phyloP scores from a whole-genome alignment of 2,329 filamentous ascomycete species.

The Exophiala calicioides region DNA sequence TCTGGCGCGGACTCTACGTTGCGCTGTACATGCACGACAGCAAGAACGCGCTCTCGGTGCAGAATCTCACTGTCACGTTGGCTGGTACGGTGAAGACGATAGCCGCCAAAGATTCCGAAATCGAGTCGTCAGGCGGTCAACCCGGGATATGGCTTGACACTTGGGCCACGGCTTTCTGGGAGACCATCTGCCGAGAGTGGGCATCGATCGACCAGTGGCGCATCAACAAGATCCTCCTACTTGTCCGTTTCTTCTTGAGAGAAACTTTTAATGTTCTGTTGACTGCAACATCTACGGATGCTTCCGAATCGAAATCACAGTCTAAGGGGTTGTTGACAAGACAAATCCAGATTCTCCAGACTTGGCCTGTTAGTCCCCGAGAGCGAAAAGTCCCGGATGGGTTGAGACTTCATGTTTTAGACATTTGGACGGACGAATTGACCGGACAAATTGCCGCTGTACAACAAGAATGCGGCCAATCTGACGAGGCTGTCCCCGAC shows the following conservation, averaged over 20 bases:
- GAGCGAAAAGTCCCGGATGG: constrained; percentile 71
- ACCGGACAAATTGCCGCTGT: constrained; percentile 12
- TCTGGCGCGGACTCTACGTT: constrained; percentile 32
- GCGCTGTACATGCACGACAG: constrained; percentile 33
- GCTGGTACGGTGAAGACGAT: constrained; percentile 22
- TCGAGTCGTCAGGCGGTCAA: too few species aligned
- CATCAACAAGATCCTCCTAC: constrained; percentile 89
- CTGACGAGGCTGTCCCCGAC: constrained; percentile 2
- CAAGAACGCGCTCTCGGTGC: constrained; percentile 28
- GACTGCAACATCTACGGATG: constrained; percentile 21
- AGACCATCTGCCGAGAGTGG: constrained; percentile 69
- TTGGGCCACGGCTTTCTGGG: constrained; percentile 62
- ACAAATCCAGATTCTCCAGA: constrained; percentile 15
- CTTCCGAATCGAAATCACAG: constrained; percentile 12
- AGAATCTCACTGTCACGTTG: constrained; percentile 27
- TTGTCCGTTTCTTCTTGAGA: constrained; percentile 64
- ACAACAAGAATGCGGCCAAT: constrained; percentile 7
- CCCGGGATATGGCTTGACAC: constrained; percentile 24
- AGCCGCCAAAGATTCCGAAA: constrained; percentile 20
- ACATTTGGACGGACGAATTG: constrained; percentile 89
- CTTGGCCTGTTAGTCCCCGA: constrained; percentile 46
- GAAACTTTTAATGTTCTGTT: constrained; percentile 26
- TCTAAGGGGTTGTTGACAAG: constrained; percentile 30
- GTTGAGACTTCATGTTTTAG: constrained; percentile 79
- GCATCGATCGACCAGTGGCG: constrained; percentile 70